These are phyloP conservation scores for Fraxinus greggii DNA, from an alignment of 305 asterid genomes.

Conservation along the genomic window DNA sequence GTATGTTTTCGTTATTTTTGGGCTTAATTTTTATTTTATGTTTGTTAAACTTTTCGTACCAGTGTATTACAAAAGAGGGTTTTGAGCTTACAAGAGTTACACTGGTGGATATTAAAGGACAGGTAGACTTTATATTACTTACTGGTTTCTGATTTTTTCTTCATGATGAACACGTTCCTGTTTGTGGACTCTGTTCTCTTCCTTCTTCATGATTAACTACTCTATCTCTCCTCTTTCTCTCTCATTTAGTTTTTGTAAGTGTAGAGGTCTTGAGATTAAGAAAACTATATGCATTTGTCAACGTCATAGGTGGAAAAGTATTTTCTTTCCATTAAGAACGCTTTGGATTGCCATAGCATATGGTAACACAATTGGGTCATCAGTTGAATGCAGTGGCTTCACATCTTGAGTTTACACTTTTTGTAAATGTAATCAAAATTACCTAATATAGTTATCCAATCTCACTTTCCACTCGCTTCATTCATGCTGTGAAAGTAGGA, in stretches of 20 bases:
- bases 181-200: neutral
- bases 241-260: neutral
- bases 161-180: neutral
- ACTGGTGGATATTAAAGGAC: slow-evolving; percentile 69
- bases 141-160: neutral
- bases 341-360: neutral
- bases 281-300: neutral
- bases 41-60: slow-evolving; percentile 25
- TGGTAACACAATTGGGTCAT: neutral
- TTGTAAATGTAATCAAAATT: slow-evolving; percentile 11
- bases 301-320: neutral
- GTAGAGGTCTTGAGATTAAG: neutral
- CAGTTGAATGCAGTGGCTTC: slow-evolving; percentile 3
- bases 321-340: neutral
- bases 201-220: neutral
- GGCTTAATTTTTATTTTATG: slow-evolving; percentile 14
- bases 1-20: neutral
- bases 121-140: slow-evolving; percentile 43
- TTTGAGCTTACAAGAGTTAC: slow-evolving; percentile 92
- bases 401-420: neutral
- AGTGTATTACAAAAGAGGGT: slow-evolving; percentile 86
- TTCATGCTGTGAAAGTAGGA: neutral
- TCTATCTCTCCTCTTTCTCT: neutral
- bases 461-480: neutral
- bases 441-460: neutral